Evolutionary conservation across 495 filamentous ascomycete species (phyloP), one percentile per base, ranked within the genome.

Genomic region (Lasiosphaeria miniovina): DNA sequence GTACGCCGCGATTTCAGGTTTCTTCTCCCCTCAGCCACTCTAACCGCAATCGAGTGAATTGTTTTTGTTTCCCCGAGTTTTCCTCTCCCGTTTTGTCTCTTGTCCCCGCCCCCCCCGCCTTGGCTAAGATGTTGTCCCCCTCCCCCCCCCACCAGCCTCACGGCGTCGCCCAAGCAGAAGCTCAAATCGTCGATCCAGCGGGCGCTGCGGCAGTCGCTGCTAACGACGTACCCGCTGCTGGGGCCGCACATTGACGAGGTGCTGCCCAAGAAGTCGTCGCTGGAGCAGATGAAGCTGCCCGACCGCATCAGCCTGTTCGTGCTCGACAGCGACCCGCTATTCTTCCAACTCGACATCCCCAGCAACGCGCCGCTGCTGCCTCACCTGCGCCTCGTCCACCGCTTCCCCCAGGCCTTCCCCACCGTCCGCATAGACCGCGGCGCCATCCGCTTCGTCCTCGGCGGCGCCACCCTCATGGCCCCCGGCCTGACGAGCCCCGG

Each of bases 181-280:
- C 90, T 98, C 74, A 98, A 98, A 77, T 96, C 93, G 65, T 96
- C 93, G 15, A 90, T 89, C 46, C 91, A 96, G 76, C 90, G 94
- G 61, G 84, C 80, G 61, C 83, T 98, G 60, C 89, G 94, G 65
- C 80, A 87, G 58, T 90, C 89, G 65, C 78, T 97, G 65, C 74
- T 90, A 61, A 83, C 90, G 40, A 88, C 91, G 49, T 96, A 93
- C 76, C 94, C 94, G 2, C 81, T 89, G 14, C 89, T 97, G 55
- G 86, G 85, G 58, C 91, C 91, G 0, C 81, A 90, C 74, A 96
- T 97, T 75, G 94, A 98, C 69, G 91, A 95, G 69, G 88, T 98
- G 57, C 82, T 98, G 56, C 94, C 94, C 11, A 97, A 97, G 78
- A 98, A 98, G 70, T 84, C 86, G n/a, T 90, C 94, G 56, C 77